Base-by-base conservation (phyloP, 2,329 filamentous ascomycete species). In the Thelonectria rubi region DNA sequence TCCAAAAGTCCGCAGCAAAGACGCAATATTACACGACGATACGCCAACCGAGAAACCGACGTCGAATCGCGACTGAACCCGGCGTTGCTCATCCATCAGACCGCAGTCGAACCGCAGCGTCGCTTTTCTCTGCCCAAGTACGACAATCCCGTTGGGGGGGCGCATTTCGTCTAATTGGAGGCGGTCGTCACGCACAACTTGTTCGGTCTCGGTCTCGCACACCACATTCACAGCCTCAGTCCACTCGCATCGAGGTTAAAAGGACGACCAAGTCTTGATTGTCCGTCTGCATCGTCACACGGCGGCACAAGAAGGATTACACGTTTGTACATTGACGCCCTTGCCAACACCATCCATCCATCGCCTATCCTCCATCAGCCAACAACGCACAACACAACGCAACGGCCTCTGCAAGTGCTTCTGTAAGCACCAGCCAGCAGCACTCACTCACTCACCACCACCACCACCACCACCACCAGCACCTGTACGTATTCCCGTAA, bases 131-230 rank as follows among this genome's bases (percentile, higher is more conserved):
- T 24, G 24, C 24, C 24, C 24, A 24, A 24, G 24, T 24, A 24
- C 24, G 24, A 24, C 24, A 4, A 24, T 7, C 4, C 24, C 7
- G 4, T 24, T 7, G 4, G 4, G 24, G 24, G 24, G 24, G 8
- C 34, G 12, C 51, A 34, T 26, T 47, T 56, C 39, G 45, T 30
- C 55, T 46, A 37, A 52, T 52, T 48, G 53, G 53, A 45, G 18
- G 14, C 17, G 42, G n/a, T n/a, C 17, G 3, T 21, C 17, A 21
- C 42, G 42, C 47, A 24, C 37, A 43, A 24, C 4, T 7, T 24
- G 37, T 51, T 67, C 58, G 65, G 54, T 63, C 58, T 69, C 65
- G 67, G 18, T 67, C 60, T 69, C 67, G 66, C 59, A 34, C 48
- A n/a, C 37, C 49, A 47, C n/a, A n/a, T n/a, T n/a, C n/a, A n/a